phyloP scores from a whole-genome alignment of 768 basidiomycete genomes.

The Lactarius hengduanensis region DNA sequence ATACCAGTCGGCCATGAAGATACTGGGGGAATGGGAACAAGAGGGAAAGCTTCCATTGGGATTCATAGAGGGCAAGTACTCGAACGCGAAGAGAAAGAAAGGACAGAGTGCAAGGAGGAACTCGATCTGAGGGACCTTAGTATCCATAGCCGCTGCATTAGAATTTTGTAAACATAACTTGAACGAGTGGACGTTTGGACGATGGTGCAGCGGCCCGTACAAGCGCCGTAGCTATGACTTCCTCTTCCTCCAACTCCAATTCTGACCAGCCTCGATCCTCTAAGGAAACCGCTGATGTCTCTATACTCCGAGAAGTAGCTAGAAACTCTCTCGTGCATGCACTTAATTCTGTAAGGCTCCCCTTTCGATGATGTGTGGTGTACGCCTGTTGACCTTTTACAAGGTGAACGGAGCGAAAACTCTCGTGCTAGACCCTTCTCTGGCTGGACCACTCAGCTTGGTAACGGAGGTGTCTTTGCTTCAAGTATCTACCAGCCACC shows the following conservation, averaged over 20 bases:
- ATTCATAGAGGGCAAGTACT: slow-evolving; percentile 58
- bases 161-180: neutral
- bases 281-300: slow-evolving; percentile 53
- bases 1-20: slow-evolving; percentile 65
- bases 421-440: slow-evolving; percentile 82
- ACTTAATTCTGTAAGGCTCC: slow-evolving; percentile 64
- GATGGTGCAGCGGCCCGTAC: slow-evolving; percentile 16
- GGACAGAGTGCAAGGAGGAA: slow-evolving; percentile 78
- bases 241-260: slow-evolving; percentile 32
- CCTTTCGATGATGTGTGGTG: neutral
- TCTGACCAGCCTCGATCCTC: slow-evolving; percentile 37
- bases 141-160: neutral
- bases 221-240: slow-evolving; percentile 22
- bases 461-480: slow-evolving; percentile 92
- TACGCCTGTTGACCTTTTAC: slow-evolving; percentile 1
- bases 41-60: slow-evolving; percentile 83
- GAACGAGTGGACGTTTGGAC: too few species aligned
- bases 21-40: slow-evolving; percentile 74
- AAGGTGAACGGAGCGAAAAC: slow-evolving; percentile 95
- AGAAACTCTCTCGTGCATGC: slow-evolving; percentile 81
- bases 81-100: slow-evolving; percentile 50
- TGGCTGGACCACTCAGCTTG: slow-evolving; percentile 90
- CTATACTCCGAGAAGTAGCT: slow-evolving; percentile 71
- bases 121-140: slow-evolving; percentile 45
- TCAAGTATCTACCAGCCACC: slow-evolving; percentile 57